These are phyloP conservation scores for Thymus quinquecostatus DNA, from an alignment of 257 asterid genomes.

Conservation along the genomic window DNA sequence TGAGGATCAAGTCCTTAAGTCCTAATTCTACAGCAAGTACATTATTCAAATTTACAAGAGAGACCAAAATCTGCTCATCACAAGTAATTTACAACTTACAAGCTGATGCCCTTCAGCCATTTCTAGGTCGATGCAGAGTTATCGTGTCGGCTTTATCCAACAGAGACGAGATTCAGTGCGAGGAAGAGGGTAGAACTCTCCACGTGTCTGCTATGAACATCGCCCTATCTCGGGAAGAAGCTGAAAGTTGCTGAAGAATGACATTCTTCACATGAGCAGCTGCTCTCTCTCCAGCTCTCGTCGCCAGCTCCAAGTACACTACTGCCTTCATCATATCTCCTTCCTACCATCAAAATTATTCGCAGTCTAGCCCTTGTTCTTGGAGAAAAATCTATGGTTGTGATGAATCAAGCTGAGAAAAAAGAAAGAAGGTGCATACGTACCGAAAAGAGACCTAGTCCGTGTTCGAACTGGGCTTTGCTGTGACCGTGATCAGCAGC, in stretches of 20 bases:
- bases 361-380: not conserved
- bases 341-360: constrained; percentile 49
- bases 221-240: constrained; percentile 59
- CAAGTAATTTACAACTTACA: not conserved
- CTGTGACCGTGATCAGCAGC: constrained; percentile 95
- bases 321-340: constrained; percentile 94
- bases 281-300: constrained; percentile 75
- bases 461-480: constrained; percentile 93
- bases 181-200: constrained; percentile 63
- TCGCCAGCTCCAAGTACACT: constrained; percentile 87
- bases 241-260: constrained; percentile 66
- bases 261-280: constrained; percentile 74
- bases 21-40: not conserved
- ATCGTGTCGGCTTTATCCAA: not conserved
- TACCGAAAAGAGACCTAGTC: constrained; percentile 81
- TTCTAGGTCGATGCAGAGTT: not conserved
- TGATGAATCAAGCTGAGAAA: not conserved
- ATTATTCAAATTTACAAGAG: not conserved
- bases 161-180: constrained; percentile 39
- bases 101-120: not conserved
- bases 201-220: constrained; percentile 65
- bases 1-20: not conserved
- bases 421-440: constrained; percentile 26
- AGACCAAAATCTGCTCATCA: not conserved
- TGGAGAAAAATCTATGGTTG: not conserved